Evolutionary conservation across 2,329 filamentous ascomycete genomes (phyloP).

Genomic region (Ophiostoma quercus): DNA sequence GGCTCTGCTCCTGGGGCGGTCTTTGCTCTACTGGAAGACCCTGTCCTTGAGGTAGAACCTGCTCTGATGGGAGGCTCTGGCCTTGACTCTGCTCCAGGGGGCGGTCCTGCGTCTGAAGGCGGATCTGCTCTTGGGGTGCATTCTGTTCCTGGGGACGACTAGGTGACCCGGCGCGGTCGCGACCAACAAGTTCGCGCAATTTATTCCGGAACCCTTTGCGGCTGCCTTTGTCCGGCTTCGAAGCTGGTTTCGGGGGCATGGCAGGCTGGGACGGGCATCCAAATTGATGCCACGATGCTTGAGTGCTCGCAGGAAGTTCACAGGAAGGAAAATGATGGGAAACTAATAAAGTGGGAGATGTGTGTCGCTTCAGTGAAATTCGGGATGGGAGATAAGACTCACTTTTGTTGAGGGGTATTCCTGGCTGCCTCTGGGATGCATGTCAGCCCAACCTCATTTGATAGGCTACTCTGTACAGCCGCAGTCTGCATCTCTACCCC

Average conservation of each 20-base stretch:
- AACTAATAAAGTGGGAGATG: background rate
- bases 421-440: background rate
- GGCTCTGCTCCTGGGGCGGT: too few relatives aligned
- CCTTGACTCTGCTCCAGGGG: too few relatives aligned
- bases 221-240: background rate
- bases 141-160: too few relatives aligned
- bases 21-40: too few relatives aligned
- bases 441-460: background rate
- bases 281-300: background rate
- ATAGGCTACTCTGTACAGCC: background rate
- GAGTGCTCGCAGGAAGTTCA: background rate
- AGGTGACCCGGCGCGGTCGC: too few relatives aligned
- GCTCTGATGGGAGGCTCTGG: too few relatives aligned
- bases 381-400: background rate
- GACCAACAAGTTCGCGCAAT: too few relatives aligned
- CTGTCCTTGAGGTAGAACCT: background rate
- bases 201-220: too few relatives aligned
- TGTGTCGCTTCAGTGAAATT: background rate
- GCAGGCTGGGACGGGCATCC: background rate
- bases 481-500: background rate
- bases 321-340: background rate
- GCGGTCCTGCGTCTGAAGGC: too few relatives aligned
- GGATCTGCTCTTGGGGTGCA: too few relatives aligned
- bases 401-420: background rate
- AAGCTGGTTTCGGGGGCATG: background rate